phyloP scores from a whole-genome alignment of 2,329 filamentous ascomycete species.

The Exutisphaerella laricina region DNA sequence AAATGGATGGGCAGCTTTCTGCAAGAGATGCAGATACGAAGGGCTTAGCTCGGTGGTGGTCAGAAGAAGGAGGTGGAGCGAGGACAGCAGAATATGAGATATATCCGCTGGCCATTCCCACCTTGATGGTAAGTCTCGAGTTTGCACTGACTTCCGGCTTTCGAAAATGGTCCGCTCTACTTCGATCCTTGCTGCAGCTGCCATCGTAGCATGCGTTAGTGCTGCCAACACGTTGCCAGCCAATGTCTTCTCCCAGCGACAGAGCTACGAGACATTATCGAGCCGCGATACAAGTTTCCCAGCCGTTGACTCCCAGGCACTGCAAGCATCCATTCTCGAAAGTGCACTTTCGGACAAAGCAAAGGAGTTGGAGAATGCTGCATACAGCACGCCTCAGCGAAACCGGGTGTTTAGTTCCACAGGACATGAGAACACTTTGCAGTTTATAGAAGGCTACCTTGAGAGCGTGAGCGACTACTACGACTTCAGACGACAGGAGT shows the following conservation, averaged over 20 bases:
- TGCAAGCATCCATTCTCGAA: slow-evolving; percentile 17
- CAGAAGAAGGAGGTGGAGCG: no score
- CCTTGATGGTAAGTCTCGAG: background rate
- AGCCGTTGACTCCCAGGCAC: slow-evolving; percentile 14
- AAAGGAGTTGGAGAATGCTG: slow-evolving; percentile 34
- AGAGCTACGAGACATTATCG: background rate
- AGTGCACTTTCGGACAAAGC: slow-evolving; percentile 21
- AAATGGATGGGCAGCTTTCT: no score
- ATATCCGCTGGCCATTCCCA: background rate
- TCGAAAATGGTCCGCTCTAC: background rate
- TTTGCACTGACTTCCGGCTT: background rate
- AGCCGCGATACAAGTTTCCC: background rate
- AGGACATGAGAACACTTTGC: slow-evolving; percentile 38
- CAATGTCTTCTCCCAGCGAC: background rate
- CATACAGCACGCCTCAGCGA: slow-evolving; percentile 33
- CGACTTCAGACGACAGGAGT: slow-evolving; percentile 48
- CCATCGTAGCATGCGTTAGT: background rate
- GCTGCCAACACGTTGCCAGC: background rate
- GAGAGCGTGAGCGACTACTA: slow-evolving; percentile 20
- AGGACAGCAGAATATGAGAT: no score
- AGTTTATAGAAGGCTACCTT: slow-evolving; percentile 32
- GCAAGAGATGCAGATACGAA: no score
- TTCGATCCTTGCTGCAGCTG: background rate
- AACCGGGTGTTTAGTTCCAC: slow-evolving; percentile 36
- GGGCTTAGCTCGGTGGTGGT: no score